A percentile compares a stretch with the other conserved stretches of the same genome.
phyloP scores from a whole-genome alignment of 352 stramenopile species.

The Pilasporangium apinafurcum region DNA sequence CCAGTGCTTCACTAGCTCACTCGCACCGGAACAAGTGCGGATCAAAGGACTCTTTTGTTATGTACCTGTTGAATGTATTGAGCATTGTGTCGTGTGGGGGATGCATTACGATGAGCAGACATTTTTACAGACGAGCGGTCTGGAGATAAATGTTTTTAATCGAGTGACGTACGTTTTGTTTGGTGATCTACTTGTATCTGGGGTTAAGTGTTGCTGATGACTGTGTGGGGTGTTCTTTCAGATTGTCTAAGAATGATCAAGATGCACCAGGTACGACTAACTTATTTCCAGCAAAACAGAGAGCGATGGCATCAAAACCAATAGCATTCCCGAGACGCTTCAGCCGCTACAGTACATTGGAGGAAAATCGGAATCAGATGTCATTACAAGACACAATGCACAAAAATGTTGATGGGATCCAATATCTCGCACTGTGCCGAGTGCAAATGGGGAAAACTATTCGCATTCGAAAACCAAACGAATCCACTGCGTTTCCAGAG shows the following conservation, averaged over 20 bases:
- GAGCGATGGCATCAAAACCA: conserved; percentile 1
- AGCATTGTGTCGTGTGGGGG: conserved; percentile 53
- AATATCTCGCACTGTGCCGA: conserved; percentile 62
- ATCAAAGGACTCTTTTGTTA: conserved; percentile 78
- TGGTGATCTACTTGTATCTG: background rate
- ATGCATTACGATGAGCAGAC: conserved; percentile 25
- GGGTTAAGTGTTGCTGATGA: background rate
- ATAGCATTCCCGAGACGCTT: conserved; percentile 56
- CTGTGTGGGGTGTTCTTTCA: background rate
- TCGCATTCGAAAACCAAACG: conserved; percentile 11
- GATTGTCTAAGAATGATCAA: background rate
- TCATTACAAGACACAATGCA: background rate
- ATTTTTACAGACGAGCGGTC: conserved; percentile 1
- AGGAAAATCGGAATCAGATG: conserved; percentile 13
- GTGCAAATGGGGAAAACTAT: conserved; percentile 54
- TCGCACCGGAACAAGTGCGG: conserved; percentile 18
- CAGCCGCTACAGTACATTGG: conserved; percentile 69
- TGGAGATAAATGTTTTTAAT: conserved; percentile 28
- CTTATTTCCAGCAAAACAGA: conserved; percentile 2
- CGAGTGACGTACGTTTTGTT: conserved; percentile 12
- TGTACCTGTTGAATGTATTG: conserved; percentile 43
- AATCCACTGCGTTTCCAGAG: conserved; percentile 12
- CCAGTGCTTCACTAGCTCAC: conserved; percentile 26
- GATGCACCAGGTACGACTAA: conserved; percentile 13
- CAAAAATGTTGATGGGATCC: conserved; percentile 4